Evolutionary conservation across 257 asterid genomes (phyloP).

Genomic region (Fraxinus quadrangulata): DNA sequence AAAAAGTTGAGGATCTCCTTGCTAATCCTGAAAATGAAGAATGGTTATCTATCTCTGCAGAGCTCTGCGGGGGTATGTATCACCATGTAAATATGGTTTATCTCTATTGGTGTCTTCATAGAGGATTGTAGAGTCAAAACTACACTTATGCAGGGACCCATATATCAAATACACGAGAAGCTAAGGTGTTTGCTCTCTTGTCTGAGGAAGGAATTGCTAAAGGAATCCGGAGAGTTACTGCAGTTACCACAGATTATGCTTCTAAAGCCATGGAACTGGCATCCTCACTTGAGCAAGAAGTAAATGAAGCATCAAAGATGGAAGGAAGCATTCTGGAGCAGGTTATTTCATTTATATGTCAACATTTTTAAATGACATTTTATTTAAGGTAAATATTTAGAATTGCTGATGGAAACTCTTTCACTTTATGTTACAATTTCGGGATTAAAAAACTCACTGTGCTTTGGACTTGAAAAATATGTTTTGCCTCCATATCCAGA

Average conservation of each 20-base stretch:
- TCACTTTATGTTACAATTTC: too few relatives aligned
- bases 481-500: not conserved
- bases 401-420: constrained; percentile 13
- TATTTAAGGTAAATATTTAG: not conserved
- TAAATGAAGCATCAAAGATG: constrained; percentile 63
- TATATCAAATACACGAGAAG: constrained; percentile 89
- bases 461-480: constrained; percentile 4
- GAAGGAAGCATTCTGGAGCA: constrained; percentile 87
- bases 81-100: constrained; percentile 14
- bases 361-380: not conserved
- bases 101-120: not conserved
- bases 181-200: constrained; percentile 85
- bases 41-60: constrained; percentile 82
- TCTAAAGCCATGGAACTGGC: constrained; percentile 75
- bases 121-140: constrained; percentile 18
- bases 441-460: too few relatives aligned
- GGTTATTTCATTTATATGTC: constrained; percentile 45
- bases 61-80: constrained; percentile 91
- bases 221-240: constrained; percentile 93
- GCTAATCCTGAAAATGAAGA: constrained; percentile 76
- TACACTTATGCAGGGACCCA: constrained; percentile 73
- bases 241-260: constrained; percentile 79
- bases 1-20: constrained; percentile 82
- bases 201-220: constrained; percentile 98
- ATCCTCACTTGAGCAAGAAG: constrained; percentile 69